Conservation (phyloP, 1,139 yeast genomes). For the Protomyces inundatus region DNA sequence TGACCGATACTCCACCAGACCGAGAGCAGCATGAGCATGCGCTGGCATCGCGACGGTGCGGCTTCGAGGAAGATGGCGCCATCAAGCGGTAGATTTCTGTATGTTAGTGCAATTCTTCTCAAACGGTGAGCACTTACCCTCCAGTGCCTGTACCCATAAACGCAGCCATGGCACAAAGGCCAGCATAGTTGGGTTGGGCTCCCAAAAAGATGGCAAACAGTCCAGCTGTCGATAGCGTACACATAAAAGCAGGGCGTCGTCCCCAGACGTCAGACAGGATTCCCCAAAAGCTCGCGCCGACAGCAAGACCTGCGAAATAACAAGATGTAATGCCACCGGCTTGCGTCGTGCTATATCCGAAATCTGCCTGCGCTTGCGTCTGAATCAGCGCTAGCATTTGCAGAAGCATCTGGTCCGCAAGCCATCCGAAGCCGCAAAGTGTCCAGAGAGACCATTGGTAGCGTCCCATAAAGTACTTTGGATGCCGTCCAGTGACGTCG, state of each 20-base stretch:
- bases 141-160: constrained; percentile 51
- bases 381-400: constrained; percentile 19
- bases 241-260: constrained; percentile 52
- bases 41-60: constrained; percentile 51
- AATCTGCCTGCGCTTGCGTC: constrained; percentile 20
- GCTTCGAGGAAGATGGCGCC: constrained; percentile 57
- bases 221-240: constrained; percentile 50
- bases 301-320: constrained; percentile 47
- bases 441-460: constrained; percentile 26
- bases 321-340: constrained; percentile 40
- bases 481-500: neutral
- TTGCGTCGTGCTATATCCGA: constrained; percentile 6
- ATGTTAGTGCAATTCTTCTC: neutral
- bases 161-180: constrained; percentile 39
- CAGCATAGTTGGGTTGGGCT: constrained; percentile 44
- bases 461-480: constrained; percentile 7
- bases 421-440: constrained; percentile 27
- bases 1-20: constrained; percentile 63
- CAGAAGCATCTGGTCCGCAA: constrained; percentile 24
- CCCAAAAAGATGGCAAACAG: constrained; percentile 53
- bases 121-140: neutral
- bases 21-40: constrained; percentile 54
- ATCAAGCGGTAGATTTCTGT: constrained; percentile 56
- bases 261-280: constrained; percentile 58
- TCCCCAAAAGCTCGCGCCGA: constrained; percentile 57